Conservation (phyloP, 495 filamentous ascomycete species). For the Neurospora tetrasperma region DNA sequence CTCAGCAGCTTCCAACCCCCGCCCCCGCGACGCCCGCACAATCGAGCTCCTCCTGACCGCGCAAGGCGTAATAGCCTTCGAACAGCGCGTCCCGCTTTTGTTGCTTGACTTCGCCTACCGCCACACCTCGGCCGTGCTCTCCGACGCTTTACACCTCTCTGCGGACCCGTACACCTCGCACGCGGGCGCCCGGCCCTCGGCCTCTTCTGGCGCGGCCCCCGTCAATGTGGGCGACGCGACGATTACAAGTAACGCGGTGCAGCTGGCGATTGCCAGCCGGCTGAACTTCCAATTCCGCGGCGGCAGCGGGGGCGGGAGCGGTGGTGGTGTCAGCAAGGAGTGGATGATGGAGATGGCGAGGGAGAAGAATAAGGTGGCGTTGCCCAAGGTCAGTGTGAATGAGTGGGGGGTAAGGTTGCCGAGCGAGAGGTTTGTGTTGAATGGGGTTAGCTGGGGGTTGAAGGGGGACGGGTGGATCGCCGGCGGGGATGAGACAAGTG, state of each 20-base stretch:
- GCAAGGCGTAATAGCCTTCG: conserved; percentile 80
- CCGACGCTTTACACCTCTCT: conserved; percentile 53
- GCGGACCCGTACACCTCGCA: conserved; percentile 52
- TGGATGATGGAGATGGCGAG: conserved; percentile 73
- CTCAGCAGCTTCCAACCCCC: conserved; percentile 45
- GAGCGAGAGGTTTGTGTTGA: conserved; percentile 84
- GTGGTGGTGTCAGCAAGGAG: conserved; percentile 62
- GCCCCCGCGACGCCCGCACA: conserved; percentile 82
- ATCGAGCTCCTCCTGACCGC: conserved; percentile 84
- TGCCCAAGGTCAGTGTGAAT: conserved; percentile 60
- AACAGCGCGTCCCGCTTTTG: conserved; percentile 86
- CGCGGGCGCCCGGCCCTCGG: conserved; percentile 37
- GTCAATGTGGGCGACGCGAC: conserved; percentile 36
- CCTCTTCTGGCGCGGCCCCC: conserved; percentile 33
- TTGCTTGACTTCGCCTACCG: conserved; percentile 97
- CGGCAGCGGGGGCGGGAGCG: conserved; percentile 27
- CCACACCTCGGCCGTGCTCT: conserved; percentile 52
- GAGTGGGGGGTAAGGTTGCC: conserved; percentile 81
- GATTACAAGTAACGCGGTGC: conserved; percentile 36
- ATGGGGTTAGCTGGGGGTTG: conserved; percentile 73
- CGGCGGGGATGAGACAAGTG: conserved; percentile 40
- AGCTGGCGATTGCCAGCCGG: conserved; percentile 39
- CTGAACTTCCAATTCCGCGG: conserved; percentile 44
- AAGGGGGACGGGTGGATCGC: conserved; percentile 59
- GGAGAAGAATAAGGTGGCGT: conserved; percentile 67